Evolutionary conservation across 139 green algal genomes (phyloP).

Genomic region (Prasinococcaceae sp.): DNA sequence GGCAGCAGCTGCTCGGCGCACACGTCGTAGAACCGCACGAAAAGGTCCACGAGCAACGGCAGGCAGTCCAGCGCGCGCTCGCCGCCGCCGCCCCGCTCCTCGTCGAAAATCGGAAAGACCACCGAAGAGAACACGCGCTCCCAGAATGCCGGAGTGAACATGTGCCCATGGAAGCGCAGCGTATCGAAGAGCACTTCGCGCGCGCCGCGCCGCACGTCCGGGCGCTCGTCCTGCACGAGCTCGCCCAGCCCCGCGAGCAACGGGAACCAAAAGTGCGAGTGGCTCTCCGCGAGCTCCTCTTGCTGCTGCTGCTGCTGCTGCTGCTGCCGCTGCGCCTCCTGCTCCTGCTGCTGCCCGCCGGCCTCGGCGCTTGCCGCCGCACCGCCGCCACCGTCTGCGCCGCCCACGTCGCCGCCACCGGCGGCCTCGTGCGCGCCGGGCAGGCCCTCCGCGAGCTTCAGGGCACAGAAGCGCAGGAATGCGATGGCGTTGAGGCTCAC

Average conservation of each 20-base stretch:
- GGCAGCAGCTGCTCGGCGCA: slow-evolving; percentile 16
- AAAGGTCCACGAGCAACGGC: slow-evolving; percentile 86
- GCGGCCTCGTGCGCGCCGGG: slow-evolving; percentile 51
- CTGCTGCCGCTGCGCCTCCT: not conserved
- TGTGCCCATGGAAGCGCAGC: slow-evolving; percentile 76
- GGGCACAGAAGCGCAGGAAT: slow-evolving; percentile 93
- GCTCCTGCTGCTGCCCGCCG: not conserved
- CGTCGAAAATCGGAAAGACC: slow-evolving; percentile 96
- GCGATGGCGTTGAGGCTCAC: slow-evolving; percentile 91
- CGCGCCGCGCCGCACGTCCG: slow-evolving; percentile 57
- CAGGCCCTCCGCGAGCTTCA: slow-evolving; percentile 82
- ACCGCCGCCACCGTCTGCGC: not conserved
- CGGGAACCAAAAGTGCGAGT: slow-evolving; percentile 98
- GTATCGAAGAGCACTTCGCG: slow-evolving; percentile 80
- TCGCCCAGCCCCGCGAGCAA: slow-evolving; percentile 90
- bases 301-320: not conserved
- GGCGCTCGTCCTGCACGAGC: slow-evolving; percentile 86
- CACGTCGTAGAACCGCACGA: slow-evolving; percentile 60
- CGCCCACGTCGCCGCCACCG: not conserved
- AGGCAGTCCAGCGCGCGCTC: slow-evolving; percentile 30
- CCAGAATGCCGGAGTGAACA: slow-evolving; percentile 86
- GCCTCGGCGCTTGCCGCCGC: not conserved
- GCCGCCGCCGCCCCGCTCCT: slow-evolving; percentile 50
- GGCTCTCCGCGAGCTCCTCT: slow-evolving; percentile 60
- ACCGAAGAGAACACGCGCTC: slow-evolving; percentile 81